These are phyloP conservation scores for Breynia disticha DNA, from an alignment of 441 rosid genomes.

Conservation along the genomic window DNA sequence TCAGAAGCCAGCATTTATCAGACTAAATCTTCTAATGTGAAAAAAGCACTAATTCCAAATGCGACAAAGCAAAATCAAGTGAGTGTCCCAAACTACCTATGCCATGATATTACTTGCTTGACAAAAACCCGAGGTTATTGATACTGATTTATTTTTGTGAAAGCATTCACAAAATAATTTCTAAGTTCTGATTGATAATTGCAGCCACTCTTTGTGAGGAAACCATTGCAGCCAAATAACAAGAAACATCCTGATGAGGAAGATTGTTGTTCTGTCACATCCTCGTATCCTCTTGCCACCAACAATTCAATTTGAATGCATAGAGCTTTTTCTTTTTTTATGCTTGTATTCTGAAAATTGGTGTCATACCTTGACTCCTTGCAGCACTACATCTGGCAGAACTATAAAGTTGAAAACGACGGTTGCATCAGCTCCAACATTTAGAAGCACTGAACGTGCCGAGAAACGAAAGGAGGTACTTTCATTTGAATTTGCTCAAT, in stretches of 20 bases:
- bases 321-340: constrained; percentile 6
- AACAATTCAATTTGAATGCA: constrained; percentile 5
- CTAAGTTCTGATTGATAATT: constrained; percentile 9
- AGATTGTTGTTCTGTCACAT: constrained; percentile 64
- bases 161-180: background rate
- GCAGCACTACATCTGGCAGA: constrained; percentile 43
- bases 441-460: constrained; percentile 73
- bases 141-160: background rate
- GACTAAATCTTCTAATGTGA: constrained; percentile 28
- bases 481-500: constrained; percentile 11
- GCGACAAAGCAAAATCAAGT: constrained; percentile 43
- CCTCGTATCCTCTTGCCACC: constrained; percentile 43
- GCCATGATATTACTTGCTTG: background rate
- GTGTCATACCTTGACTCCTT: constrained; percentile 24
- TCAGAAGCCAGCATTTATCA: constrained; percentile 23
- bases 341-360: constrained; percentile 2
- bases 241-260: constrained; percentile 90
- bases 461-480: constrained; percentile 83
- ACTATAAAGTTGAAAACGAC: constrained; percentile 33
- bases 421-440: constrained; percentile 50
- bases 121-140: background rate
- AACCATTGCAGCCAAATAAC: constrained; percentile 76
- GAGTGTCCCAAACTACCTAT: constrained; percentile 8
- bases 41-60: constrained; percentile 25
- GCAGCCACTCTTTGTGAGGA: constrained; percentile 47